phyloP scores from a whole-genome alignment of 768 basidiomycete genomes.

The Lenzites betulinus region DNA sequence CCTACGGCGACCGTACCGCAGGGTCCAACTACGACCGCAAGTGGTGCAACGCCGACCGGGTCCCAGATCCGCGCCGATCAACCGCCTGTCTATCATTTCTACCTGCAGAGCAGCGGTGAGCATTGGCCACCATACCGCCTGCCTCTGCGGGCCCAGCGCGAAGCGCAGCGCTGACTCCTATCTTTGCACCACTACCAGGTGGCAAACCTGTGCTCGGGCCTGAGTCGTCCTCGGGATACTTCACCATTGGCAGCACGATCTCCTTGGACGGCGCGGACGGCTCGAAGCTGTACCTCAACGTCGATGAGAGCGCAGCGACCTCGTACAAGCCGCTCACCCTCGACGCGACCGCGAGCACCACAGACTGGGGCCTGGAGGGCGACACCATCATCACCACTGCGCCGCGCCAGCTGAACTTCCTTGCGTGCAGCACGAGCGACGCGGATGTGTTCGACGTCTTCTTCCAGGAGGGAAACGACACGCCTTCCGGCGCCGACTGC shows the following conservation, averaged over 20 bases:
- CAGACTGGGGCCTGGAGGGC: constrained; percentile 58
- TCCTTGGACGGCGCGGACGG: constrained; percentile 45
- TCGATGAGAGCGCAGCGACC: constrained; percentile 43
- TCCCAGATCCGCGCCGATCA: constrained; percentile 56
- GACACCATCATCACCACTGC: constrained; percentile 59
- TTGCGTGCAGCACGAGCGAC: constrained; percentile 49
- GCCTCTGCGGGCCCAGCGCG: not conserved
- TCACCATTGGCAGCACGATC: constrained; percentile 51
- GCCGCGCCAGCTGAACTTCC: constrained; percentile 56
- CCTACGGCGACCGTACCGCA: constrained; percentile 39
- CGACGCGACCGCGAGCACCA: constrained; percentile 47
- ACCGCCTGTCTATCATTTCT: constrained; percentile 57
- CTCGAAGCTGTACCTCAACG: constrained; percentile 50
- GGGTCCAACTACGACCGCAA: constrained; percentile 28
- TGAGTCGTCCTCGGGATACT: constrained; percentile 50
- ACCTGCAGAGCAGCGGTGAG: constrained; percentile 52
- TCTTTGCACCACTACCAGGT: constrained; percentile 30
- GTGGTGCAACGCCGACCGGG: constrained; percentile 33
- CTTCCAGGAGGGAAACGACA: constrained; percentile 53
- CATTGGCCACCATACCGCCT: not conserved
- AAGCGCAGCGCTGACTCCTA: constrained; percentile 4
- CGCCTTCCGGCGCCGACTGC: constrained; percentile 36
- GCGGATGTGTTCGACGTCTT: constrained; percentile 47
- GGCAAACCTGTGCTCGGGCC: constrained; percentile 54
- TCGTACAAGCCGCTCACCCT: constrained; percentile 53